These are phyloP conservation scores for Fusarium globosum DNA, from an alignment of 2,329 filamentous ascomycete species.

Conservation along the genomic window DNA sequence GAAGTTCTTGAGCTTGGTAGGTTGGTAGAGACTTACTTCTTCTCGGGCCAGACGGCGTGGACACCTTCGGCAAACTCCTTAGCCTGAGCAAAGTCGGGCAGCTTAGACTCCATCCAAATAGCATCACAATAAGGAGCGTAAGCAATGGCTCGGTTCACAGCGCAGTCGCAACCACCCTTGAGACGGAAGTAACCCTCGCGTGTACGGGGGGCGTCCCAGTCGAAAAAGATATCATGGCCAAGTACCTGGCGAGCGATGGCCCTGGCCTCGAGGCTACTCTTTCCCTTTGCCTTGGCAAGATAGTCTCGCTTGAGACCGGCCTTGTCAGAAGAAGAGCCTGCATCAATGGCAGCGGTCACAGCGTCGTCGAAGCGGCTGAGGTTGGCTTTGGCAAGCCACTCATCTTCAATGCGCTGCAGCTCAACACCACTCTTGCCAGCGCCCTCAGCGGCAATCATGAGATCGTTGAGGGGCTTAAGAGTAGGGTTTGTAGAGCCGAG, in stretches of 20 bases:
- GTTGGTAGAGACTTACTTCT: constrained; percentile 75
- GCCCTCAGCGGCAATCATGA: constrained; percentile 88
- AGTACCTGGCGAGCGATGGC: constrained; percentile 81
- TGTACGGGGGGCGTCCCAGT: constrained; percentile 95
- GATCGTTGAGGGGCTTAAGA: constrained; percentile 85
- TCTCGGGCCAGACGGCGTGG: constrained; percentile 93
- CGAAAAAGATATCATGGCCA: constrained; percentile 86
- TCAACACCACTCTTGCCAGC: constrained; percentile 82
- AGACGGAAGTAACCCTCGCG: constrained; percentile 96
- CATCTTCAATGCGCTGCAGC: constrained; percentile 92
- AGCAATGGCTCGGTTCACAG: constrained; percentile 88
- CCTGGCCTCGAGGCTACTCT: constrained; percentile 85
- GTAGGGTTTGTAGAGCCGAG: constrained; percentile 87
- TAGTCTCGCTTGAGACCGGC: constrained; percentile 74
- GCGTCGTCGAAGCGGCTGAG: constrained; percentile 93
- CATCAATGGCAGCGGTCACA: constrained; percentile 83
- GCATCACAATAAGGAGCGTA: constrained; percentile 95
- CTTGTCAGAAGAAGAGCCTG: constrained; percentile 76
- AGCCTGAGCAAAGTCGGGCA: constrained; percentile 91
- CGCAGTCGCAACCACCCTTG: constrained; percentile 89
- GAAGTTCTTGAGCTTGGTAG: neutral
- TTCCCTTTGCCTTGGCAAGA: constrained; percentile 76
- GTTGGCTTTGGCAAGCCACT: constrained; percentile 81
- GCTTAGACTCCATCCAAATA: constrained; percentile 99
- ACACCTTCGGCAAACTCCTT: constrained; percentile 94